A percentile compares a stretch with the other conserved stretches of the same genome.
Conservation (phyloP, 2,329 filamentous ascomycete species). For the Allantophomopsis cytisporea region DNA sequence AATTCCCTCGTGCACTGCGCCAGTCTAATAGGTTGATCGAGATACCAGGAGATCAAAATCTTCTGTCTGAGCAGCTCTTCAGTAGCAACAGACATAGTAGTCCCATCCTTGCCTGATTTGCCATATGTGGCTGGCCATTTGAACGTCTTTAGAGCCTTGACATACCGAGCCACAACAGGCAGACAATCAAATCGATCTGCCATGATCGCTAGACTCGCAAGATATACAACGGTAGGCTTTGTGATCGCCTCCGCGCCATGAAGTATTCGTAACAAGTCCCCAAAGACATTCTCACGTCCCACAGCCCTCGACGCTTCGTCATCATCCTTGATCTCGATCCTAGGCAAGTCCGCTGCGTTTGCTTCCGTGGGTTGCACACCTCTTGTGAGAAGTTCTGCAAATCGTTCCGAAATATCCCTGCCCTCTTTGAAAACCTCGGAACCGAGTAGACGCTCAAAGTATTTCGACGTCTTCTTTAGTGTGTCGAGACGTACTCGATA, state of each 20-base stretch:
- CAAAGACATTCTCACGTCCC: constrained; percentile 46
- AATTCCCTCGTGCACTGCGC: constrained; percentile 49
- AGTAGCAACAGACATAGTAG: constrained; percentile 24
- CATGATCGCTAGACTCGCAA: constrained; percentile 54
- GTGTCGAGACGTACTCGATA: constrained; percentile 47
- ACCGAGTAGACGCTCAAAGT: constrained; percentile 55
- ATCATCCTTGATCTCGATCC: constrained; percentile 50
- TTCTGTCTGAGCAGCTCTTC: constrained; percentile 60
- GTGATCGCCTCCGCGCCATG: constrained; percentile 37
- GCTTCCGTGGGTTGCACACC: constrained; percentile 34
- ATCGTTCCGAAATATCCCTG: constrained; percentile 33
- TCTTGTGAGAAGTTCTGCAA: constrained; percentile 30
- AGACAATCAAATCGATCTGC: constrained; percentile 63
- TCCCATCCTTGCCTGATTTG: constrained; percentile 17
- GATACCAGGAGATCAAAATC: constrained; percentile 49
- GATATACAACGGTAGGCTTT: constrained; percentile 40
- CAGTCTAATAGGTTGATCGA: constrained; percentile 48
- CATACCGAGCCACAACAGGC: constrained; percentile 35
- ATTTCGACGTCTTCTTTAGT: constrained; percentile 49
- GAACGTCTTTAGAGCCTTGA: constrained; percentile 31
- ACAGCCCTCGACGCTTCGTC: constrained; percentile 51
- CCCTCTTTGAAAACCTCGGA: constrained; percentile 51
- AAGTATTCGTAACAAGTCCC: constrained; percentile 53
- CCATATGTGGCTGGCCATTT: constrained; percentile 37
- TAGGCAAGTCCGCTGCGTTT: constrained; percentile 39